Evolutionary conservation across 805 yeast species (phyloP), one percentile per base, ranked within the genome.

Genomic region (Metschnikowia drakensbergensis): DNA sequence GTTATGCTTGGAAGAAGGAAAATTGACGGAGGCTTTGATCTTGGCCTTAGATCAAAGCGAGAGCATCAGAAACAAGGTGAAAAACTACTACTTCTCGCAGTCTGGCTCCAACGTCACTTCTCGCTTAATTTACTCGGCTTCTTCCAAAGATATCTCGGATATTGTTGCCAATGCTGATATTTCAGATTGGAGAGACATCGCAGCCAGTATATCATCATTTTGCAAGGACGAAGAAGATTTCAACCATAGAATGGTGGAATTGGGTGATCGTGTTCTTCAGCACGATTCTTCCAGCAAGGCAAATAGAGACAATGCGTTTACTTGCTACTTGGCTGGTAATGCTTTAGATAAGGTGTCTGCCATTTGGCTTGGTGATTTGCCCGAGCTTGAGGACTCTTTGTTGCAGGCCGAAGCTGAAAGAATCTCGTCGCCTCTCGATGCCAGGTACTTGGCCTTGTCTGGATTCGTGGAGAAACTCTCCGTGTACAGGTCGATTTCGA

Each of bases 381-480:
- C 72, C 6, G 68, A 54, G 3, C 64, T 67, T 50, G 82, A 80
- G 59, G 49, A 58, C 4, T 59, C 58, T 31, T 68, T 74, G 47
- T 71, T 86, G 59, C 68, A 75, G 42, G 61, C 71, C 1, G 60
- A 70, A 28, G 84, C 81, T 54, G 50, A 54, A 29, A 66, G 69
- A 7, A 65, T 72, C 34, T 46, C 69, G 0, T 79, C 96, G 3
- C 82, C 88, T 1, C 84, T 86, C 47, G 94, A 86, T 54, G 96
- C 96, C 23, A 89, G 89, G 60, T 82, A 86, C 57, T 86, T 81
- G 57, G 86, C 96, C 6, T 73, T 92, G 63, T 84, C 85, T 46
- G 84, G 81, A 59, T 85, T 90, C 62, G 86, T 88, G 45, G 96
- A 88, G 64, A 91, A 91, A 67, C 79, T 91, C 52, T 80, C 89